phyloP scores from a whole-genome alignment of 371 early-diverging fungal species.

The Rhizopus sp. region DNA sequence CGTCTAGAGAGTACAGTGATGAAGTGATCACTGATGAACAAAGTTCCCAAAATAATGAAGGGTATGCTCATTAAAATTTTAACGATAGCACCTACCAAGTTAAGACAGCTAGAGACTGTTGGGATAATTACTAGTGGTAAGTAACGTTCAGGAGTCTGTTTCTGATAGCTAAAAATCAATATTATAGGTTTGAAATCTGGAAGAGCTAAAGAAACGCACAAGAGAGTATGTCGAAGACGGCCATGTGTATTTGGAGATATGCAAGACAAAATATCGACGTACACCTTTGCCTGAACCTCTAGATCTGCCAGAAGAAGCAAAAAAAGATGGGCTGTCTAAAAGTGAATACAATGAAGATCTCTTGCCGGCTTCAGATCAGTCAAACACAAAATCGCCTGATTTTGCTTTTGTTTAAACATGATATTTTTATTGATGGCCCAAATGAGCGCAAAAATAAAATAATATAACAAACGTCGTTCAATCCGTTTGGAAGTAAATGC shows the following conservation, averaged over 20 bases:
- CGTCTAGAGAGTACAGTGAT: conserved; percentile 4
- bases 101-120: conserved; percentile 5
- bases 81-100: conserved; percentile 1
- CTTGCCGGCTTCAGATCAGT: neutral
- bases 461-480: too few relatives aligned
- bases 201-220: conserved; percentile 11
- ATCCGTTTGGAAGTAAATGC: too few relatives aligned
- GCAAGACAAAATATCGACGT: conserved; percentile 7
- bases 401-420: neutral
- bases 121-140: conserved; percentile 1
- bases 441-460: too few relatives aligned
- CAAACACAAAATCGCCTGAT: conserved; percentile 1
- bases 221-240: conserved; percentile 13
- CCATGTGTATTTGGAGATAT: conserved; percentile 8
- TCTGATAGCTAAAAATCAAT: conserved; percentile 1
- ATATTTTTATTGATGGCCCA: too few relatives aligned
- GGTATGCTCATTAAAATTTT: conserved; percentile 1
- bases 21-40: conserved; percentile 1
- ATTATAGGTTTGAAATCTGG: conserved; percentile 12
- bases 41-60: conserved; percentile 17
- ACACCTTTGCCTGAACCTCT: conserved; percentile 7
- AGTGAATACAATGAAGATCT: conserved; percentile 9
- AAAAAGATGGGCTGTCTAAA: conserved; percentile 8
- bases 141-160: neutral
- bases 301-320: conserved; percentile 12